Conservation (phyloP, 768 basidiomycete genomes). For the Lactarius hengduanensis region DNA sequence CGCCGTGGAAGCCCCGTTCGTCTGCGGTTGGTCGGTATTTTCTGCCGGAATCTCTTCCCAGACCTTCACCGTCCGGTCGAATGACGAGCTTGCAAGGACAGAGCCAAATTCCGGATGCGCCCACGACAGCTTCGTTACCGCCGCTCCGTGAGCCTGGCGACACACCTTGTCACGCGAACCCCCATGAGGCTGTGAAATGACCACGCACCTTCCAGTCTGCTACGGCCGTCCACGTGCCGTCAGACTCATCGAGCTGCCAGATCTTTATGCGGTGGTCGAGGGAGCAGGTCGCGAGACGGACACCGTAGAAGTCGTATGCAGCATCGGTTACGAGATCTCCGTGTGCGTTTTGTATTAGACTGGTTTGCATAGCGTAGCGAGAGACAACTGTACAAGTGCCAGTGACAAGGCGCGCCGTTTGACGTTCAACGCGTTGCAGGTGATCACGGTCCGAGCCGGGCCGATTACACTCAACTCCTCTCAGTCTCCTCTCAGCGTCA, state of each 20-base stretch:
- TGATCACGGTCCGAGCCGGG: slow-evolving; percentile 8
- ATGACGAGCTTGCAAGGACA: slow-evolving; percentile 82
- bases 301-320: slow-evolving; percentile 88
- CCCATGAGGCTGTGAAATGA: neutral
- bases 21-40: slow-evolving; percentile 32
- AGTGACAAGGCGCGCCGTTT: neutral
- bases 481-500: neutral
- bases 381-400: neutral
- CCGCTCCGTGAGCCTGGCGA: slow-evolving; percentile 87
- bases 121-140: slow-evolving; percentile 81
- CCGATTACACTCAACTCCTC: neutral
- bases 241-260: slow-evolving; percentile 73
- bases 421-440: neutral
- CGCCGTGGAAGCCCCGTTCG: slow-evolving; percentile 31
- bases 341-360: slow-evolving; percentile 75
- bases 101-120: slow-evolving; percentile 92
- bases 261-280: slow-evolving; percentile 88
- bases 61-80: slow-evolving; percentile 89
- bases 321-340: slow-evolving; percentile 82
- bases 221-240: slow-evolving; percentile 72
- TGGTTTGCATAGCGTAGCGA: slow-evolving; percentile 68
- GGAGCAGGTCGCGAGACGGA: slow-evolving; percentile 74
- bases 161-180: slow-evolving; percentile 5
- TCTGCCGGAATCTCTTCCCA: slow-evolving; percentile 68
- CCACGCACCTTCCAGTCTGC: slow-evolving; percentile 86